Conservation (phyloP, 1,139 yeast species). For the Yamadazyma friedrichii region DNA sequence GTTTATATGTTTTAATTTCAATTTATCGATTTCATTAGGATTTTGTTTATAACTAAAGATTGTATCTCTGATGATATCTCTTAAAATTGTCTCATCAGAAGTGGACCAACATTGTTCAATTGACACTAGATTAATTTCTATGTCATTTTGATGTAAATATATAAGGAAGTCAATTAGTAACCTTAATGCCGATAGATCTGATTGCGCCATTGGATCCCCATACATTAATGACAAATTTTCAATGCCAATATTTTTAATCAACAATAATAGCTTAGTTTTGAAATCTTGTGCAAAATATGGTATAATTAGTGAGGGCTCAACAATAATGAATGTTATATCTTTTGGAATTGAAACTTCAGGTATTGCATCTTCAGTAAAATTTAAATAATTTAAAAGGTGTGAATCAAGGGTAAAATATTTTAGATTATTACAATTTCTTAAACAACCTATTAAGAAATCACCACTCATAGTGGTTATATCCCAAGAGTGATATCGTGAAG, state of each 20-base stretch:
- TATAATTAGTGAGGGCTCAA: slow-evolving; percentile 20
- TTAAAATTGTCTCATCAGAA: slow-evolving; percentile 24
- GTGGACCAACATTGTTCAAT: slow-evolving; percentile 36
- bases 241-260: slow-evolving; percentile 15
- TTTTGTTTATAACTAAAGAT: slow-evolving; percentile 2
- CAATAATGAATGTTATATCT: slow-evolving; percentile 7
- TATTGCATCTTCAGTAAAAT: background rate
- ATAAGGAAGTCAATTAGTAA: slow-evolving; percentile 20
- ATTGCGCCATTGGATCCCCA: slow-evolving; percentile 31
- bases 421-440: slow-evolving; percentile 9
- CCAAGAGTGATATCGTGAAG: slow-evolving; percentile 1
- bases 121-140: slow-evolving; percentile 12
- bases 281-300: slow-evolving; percentile 15
- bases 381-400: slow-evolving; percentile 12
- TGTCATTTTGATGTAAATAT: background rate
- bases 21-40: background rate
- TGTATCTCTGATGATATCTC: slow-evolving; percentile 14
- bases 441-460: slow-evolving; percentile 8
- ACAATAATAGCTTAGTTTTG: slow-evolving; percentile 12
- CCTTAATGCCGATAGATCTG: slow-evolving; percentile 26
- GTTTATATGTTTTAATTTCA: slow-evolving; percentile 9
- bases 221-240: slow-evolving; percentile 22
- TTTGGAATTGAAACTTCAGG: background rate
- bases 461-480: slow-evolving; percentile 11
- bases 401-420: slow-evolving; percentile 15